A percentile compares a stretch with the other conserved stretches of the same genome.
These are phyloP conservation scores for Ophidiomyces ophidiicola DNA, from an alignment of 2,329 filamentous ascomycete species.

Conservation along the genomic window DNA sequence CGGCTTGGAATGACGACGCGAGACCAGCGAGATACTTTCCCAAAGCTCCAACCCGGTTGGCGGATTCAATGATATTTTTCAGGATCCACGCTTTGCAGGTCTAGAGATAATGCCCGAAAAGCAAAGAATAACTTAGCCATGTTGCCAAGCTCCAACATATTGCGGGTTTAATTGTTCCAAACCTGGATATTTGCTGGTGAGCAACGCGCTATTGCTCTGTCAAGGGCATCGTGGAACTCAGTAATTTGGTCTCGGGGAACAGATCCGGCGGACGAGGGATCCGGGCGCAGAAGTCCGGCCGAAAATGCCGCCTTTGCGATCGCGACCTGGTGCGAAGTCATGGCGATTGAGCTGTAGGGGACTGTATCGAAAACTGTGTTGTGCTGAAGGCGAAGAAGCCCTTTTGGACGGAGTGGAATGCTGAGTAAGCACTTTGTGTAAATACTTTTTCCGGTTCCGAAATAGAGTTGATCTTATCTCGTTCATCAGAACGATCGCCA, in stretches of 20 bases:
- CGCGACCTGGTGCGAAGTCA: slow-evolving; percentile 58
- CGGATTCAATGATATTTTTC: slow-evolving; percentile 56
- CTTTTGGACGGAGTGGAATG: too few species aligned
- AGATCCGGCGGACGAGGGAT: slow-evolving; percentile 54
- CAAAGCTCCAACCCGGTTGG: slow-evolving; percentile 52
- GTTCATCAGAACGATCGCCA: too few species aligned
- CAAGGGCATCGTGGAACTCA: slow-evolving; percentile 54
- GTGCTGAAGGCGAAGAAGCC: too few species aligned
- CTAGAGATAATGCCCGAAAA: slow-evolving; percentile 38
- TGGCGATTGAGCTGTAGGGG: slow-evolving; percentile 23
- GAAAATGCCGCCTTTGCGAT: slow-evolving; percentile 71
- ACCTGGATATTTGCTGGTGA: slow-evolving; percentile 77
- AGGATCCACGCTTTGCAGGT: slow-evolving; percentile 81
- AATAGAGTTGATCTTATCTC: too few species aligned
- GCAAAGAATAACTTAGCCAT: slow-evolving; percentile 25
- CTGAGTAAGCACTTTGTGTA: too few species aligned
- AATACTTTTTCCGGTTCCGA: too few species aligned
- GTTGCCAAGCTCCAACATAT: slow-evolving; percentile 19
- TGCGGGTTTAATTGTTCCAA: slow-evolving; percentile 44
- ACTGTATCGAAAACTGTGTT: too few species aligned
- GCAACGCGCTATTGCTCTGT: slow-evolving; percentile 56
- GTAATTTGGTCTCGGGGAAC: slow-evolving; percentile 58
- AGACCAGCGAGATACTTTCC: slow-evolving; percentile 65
- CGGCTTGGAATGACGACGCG: slow-evolving; percentile 44
- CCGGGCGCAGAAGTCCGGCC: slow-evolving; percentile 59